Evolutionary conservation across 257 asterid species (phyloP).

Genomic region (Nicotiana knightiana): DNA sequence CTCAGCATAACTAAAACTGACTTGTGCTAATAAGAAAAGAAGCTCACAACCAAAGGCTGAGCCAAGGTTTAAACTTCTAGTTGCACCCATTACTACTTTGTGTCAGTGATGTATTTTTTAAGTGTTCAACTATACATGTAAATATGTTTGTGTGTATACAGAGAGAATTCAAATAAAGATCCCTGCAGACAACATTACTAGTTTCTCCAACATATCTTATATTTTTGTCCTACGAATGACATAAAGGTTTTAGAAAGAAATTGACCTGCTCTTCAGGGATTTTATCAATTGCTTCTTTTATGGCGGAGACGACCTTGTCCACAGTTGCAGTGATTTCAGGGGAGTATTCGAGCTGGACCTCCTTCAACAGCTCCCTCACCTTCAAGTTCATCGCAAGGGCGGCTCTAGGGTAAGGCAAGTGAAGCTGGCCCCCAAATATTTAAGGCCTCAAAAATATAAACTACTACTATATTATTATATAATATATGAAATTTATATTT

Average conservation of each 20-base stretch:
- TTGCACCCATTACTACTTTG: neutral
- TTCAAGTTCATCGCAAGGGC: conserved; percentile 37
- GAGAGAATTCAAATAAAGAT: neutral
- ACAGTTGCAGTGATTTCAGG: conserved; percentile 37
- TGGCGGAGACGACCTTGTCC: conserved; percentile 47
- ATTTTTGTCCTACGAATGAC: neutral
- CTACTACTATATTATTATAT: no score
- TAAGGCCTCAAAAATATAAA: no score
- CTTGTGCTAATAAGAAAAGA: neutral
- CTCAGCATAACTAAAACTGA: neutral
- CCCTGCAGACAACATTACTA: neutral
- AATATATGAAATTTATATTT: no score
- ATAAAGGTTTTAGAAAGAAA: neutral
- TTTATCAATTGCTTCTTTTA: conserved; percentile 44
- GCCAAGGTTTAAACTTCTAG: neutral
- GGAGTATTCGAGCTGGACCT: conserved; percentile 66
- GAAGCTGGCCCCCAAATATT: no score
- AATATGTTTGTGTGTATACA: neutral
- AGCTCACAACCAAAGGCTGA: neutral
- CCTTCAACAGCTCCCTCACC: conserved; percentile 63
- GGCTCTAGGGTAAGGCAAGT: no score
- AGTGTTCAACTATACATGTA: neutral
- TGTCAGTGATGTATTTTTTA: neutral
- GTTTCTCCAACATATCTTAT: neutral
- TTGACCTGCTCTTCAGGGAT: conserved; percentile 64